A percentile compares a stretch with the other conserved stretches of the same genome.
These are phyloP conservation scores for Mallotus repandus DNA, from an alignment of 441 rosid species.

Conservation along the genomic window DNA sequence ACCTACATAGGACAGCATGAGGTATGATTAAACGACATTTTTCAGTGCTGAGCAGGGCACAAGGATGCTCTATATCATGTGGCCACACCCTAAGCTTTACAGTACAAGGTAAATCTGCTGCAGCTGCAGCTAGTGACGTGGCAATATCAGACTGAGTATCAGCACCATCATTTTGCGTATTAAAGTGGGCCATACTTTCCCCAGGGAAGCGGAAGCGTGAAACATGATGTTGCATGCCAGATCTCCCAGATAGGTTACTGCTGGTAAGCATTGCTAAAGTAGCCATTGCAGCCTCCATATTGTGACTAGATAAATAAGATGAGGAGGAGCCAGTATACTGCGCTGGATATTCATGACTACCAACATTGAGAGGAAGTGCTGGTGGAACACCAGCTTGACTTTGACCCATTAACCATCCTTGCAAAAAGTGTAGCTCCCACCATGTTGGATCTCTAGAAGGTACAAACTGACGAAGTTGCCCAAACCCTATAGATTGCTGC, in stretches of 20 bases:
- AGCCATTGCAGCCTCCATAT: conserved; percentile 51
- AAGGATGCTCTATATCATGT: conserved; percentile 64
- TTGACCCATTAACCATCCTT: conserved; percentile 85
- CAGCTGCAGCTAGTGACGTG: conserved; percentile 66
- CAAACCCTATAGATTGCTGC: conserved; percentile 39
- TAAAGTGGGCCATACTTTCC: conserved; percentile 46
- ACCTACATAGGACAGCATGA: conserved; percentile 95
- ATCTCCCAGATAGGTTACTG: conserved; percentile 53
- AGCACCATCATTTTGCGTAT: conserved; percentile 34
- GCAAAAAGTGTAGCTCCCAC: conserved; percentile 84
- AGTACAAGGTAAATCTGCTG: conserved; percentile 84
- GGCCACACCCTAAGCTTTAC: conserved; percentile 84
- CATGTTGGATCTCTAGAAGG: conserved; percentile 60
- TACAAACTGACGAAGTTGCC: conserved; percentile 51
- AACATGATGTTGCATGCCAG: conserved; percentile 43
- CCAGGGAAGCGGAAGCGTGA: conserved; percentile 42
- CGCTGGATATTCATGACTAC: conserved; percentile 43
- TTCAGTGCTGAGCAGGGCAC: conserved; percentile 45
- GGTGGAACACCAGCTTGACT: conserved; percentile 57
- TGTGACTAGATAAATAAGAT: conserved; percentile 35
- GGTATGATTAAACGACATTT: conserved; percentile 69
- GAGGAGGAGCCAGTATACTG: conserved; percentile 40
- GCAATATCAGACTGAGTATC: conserved; percentile 70
- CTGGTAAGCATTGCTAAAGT: conserved; percentile 49
- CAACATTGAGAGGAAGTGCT: conserved; percentile 41